phyloP scores from a whole-genome alignment of 306 rosid genomes.

The Potentilla sterilis region DNA sequence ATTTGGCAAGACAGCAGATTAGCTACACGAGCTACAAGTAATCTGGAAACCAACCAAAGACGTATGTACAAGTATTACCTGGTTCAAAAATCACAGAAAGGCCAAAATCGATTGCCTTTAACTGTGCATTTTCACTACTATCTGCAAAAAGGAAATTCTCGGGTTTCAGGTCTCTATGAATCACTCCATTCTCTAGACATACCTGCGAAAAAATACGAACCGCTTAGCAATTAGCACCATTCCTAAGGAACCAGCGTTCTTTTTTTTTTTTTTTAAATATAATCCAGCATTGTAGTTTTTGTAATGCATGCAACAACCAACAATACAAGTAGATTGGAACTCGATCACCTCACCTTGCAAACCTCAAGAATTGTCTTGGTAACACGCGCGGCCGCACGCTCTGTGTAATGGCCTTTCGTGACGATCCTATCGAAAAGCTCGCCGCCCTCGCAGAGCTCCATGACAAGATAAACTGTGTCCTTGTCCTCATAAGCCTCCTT shows the following conservation, averaged over 20 bases:
- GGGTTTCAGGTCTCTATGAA: constrained; percentile 88
- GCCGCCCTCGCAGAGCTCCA: constrained; percentile 92
- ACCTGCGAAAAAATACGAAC: constrained; percentile 43
- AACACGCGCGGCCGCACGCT: constrained; percentile 79
- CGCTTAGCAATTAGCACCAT: no score
- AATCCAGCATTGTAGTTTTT: no score
- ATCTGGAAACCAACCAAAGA: background rate
- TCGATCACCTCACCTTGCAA: constrained; percentile 55
- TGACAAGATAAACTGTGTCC: constrained; percentile 81
- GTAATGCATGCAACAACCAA: no score
- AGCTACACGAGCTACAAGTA: background rate
- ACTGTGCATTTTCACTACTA: constrained; percentile 48
- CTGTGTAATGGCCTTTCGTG: constrained; percentile 77
- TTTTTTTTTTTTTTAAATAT: background rate
- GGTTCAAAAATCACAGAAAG: constrained; percentile 66
- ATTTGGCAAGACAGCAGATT: background rate
- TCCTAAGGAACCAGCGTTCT: background rate
- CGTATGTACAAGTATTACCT: constrained; percentile 34
- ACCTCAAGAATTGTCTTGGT: constrained; percentile 72
- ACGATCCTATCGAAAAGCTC: constrained; percentile 91
- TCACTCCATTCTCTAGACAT: constrained; percentile 82
- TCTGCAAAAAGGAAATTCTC: constrained; percentile 85
- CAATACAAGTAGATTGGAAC: no score
- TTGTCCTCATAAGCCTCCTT: constrained; percentile 80
- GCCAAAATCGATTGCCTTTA: constrained; percentile 93